Conservation (phyloP, 768 basidiomycete species). For the Chiua virens region DNA sequence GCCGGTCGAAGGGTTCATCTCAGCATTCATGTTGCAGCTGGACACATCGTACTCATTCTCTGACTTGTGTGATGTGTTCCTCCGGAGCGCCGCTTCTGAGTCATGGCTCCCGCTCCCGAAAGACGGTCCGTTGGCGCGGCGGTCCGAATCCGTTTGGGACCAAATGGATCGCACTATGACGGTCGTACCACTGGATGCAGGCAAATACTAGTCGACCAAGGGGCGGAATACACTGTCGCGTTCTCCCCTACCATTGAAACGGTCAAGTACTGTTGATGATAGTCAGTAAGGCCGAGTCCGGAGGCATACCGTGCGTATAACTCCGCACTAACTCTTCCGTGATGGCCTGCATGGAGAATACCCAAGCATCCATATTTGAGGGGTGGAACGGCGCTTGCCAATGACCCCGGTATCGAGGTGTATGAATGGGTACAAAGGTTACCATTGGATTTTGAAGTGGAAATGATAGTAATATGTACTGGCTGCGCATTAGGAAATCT, state of each 20-base stretch:
- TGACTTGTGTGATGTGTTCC: too few relatives aligned
- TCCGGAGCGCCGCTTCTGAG: not conserved
- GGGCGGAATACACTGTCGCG: too few relatives aligned
- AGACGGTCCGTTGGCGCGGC: not conserved
- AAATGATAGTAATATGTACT: not conserved
- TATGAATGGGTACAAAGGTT: constrained; percentile 2
- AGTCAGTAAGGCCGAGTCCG: too few relatives aligned
- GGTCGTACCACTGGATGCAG: not conserved
- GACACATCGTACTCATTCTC: not conserved
- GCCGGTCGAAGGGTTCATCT: constrained; percentile 1
- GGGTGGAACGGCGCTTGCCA: constrained; percentile 9
- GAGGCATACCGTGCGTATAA: too few relatives aligned
- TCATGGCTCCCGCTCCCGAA: not conserved
- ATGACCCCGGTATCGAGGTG: not conserved
- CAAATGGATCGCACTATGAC: not conserved
- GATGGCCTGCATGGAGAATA: constrained; percentile 15
- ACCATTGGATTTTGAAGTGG: constrained; percentile 7
- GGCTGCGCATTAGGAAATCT: too few relatives aligned
- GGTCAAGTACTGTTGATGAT: too few relatives aligned
- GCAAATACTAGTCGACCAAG: too few relatives aligned
- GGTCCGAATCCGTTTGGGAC: not conserved
- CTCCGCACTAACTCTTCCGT: too few relatives aligned
- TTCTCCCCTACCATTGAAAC: too few relatives aligned
- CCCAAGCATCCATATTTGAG: constrained; percentile 3
- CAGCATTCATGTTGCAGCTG: constrained; percentile 5